Percentiles rank a stretch among this genome's conserved stretches.
These are phyloP conservation scores for Floccularia luteovirens DNA, from an alignment of 768 basidiomycete genomes.

Conservation along the genomic window DNA sequence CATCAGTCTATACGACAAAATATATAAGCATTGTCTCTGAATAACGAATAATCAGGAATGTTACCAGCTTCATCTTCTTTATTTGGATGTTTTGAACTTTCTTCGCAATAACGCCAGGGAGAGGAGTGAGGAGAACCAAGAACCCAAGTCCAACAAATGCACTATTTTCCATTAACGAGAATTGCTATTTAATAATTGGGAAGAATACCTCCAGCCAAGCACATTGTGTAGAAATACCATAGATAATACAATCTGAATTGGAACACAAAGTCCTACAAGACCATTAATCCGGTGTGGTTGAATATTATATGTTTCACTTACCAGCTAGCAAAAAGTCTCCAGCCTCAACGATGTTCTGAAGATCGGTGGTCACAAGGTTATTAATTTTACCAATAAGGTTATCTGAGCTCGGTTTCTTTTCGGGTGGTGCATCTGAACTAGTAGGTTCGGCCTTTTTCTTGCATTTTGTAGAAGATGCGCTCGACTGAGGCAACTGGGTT, in stretches of 20 bases:
- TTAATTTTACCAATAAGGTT: constrained; percentile 73
- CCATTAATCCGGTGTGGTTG: not conserved
- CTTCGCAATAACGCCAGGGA: constrained; percentile 48
- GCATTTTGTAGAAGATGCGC: not conserved
- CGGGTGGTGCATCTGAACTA: not conserved
- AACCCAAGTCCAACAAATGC: constrained; percentile 33
- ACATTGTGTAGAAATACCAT: constrained; percentile 30
- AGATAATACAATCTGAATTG: constrained; percentile 26
- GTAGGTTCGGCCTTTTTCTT: not conserved
- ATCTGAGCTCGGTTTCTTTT: constrained; percentile 9
- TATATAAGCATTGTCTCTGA: too few species aligned
- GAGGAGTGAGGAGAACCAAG: constrained; percentile 44
- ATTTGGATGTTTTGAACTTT: not conserved
- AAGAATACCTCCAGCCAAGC: constrained; percentile 30
- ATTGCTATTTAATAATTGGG: not conserved
- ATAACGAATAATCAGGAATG: not conserved
- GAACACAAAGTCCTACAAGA: constrained; percentile 24
- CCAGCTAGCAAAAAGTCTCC: constrained; percentile 21
- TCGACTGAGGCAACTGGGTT: too few species aligned
- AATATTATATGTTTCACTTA: not conserved
- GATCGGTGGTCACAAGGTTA: constrained; percentile 67
- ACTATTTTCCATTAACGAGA: not conserved
- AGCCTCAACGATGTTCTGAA: constrained; percentile 27
- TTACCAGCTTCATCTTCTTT: constrained; percentile 1
- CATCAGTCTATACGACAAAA: constrained; percentile 31